Base-by-base conservation (phyloP, 768 basidiomycete species). In the Suillus hirtellus region DNA sequence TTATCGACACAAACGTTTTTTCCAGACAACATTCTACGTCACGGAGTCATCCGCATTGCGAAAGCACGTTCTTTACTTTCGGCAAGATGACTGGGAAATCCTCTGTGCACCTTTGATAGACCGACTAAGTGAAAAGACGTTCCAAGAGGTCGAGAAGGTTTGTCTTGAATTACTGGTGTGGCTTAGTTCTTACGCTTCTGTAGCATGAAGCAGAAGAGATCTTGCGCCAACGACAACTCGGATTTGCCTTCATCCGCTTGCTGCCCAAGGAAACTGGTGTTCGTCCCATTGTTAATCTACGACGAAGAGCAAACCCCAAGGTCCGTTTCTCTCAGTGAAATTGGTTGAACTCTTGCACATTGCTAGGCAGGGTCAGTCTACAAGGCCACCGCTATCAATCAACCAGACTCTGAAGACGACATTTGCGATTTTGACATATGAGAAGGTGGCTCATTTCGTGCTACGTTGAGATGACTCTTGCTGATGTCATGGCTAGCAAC, bases 241-340 rank as follows among this genome's bases (percentile, higher is more conserved):
- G 93, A 0, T 94, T 88, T 70, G 93, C 95, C 0, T 92, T 90
- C 66, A 87, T 96, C 17, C 85, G 97, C 2, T 80, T 98, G 8
- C 78, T 99, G 21, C 97, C 97, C 0, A 99, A 99, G 74, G 96
- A 96, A 63, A 92, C 88, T 4, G 97, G 97, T 0, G 93, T 99
- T 3, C 83, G 97, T 37, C 96, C 96, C 0, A 96, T 99, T 64
- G 92, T 97, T 34, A 99, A 99, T 71, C 79, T 99, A 49, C 83
- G 87, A n/a, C 74, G 78, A 27, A 82, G 87, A 59, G 81, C 74
- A 61, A 71, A 72, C 34, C 68, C 63, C 63, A 76, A 71, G 66
- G 80, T 78, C 56, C 34, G 66, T 31, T 31, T 2, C 0, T 7
- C 27, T 12, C 5, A 8, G 34, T 2, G 1, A 96, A 27, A n/a